Evolutionary conservation across 306 rosid species (phyloP), one percentile per base, ranked within the genome.

Genomic region (Benincasa hispida): DNA sequence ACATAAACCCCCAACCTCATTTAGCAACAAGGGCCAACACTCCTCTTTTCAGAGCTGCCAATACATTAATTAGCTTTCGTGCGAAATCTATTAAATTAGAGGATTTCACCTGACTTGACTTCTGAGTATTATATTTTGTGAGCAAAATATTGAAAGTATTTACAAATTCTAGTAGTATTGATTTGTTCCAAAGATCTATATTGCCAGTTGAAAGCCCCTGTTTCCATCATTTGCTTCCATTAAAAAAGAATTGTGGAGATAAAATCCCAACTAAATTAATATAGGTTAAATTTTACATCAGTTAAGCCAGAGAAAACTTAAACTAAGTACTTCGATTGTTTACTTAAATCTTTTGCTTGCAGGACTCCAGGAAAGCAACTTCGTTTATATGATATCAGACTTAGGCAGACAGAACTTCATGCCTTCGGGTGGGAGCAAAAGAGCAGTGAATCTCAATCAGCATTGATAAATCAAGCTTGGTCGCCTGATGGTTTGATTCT

Each of bases 361-460:
- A 95, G 99, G 76, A 87, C 93, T 27, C 98, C 83, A 0, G 96
- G 83, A 86, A 90, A 75, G 91, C 99, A 95, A 87, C 96, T 95
- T 59, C 95, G 98, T 27, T 84, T 95, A 72, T 92, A 69, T 78
- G 99, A 95, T 81, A 88, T 92, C 72, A 79, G 99, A 84, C 81
- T 92, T 76, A 85, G 95, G 81, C 90, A 83, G 78, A 86, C 91
- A 50, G 98, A 95, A 85, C 80, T 95, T 62, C 99, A 95, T 82
- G 91, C 84, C 22, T 92, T 95, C 76, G 99, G 99, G 57, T 95
- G 99, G 99, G 92, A 90, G 88, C 99, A 95, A 85, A 95, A 92
- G 69, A 92, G 93, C 84, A 95, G 98, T 60, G 99, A 95, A 11
- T 95, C 98, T 72, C 99, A 92, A 82, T 95, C 99, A 8, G 99